phyloP scores from a whole-genome alignment of 75 land plant genomes.

The Sequoiadendron giganteum region DNA sequence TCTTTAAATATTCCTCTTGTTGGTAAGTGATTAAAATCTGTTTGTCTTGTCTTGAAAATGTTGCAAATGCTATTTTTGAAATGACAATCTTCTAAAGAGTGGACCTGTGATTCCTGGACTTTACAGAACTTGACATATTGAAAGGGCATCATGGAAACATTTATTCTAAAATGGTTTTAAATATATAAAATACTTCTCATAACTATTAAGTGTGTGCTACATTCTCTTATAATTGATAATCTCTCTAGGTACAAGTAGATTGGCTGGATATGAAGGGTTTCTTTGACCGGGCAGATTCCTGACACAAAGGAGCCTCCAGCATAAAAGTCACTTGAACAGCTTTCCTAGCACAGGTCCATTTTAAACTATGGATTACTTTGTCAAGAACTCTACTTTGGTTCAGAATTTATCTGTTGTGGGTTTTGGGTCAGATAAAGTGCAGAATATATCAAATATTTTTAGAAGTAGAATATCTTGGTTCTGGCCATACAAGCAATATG shows the following conservation, averaged over 20 bases:
- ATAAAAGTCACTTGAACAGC: not conserved
- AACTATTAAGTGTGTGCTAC: not conserved
- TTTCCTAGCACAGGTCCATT: not conserved
- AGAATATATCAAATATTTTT: slow-evolving; percentile 13
- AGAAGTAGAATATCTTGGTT: slow-evolving; percentile 1
- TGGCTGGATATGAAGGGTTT: not conserved
- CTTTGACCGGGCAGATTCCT: not conserved
- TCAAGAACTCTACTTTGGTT: not conserved
- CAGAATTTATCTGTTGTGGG: slow-evolving; percentile 16
- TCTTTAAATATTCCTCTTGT: not conserved
- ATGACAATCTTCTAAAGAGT: not conserved
- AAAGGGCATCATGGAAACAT: not conserved
- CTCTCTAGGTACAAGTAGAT: not conserved
- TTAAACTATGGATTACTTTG: not conserved
- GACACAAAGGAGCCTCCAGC: not conserved
- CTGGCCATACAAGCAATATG: not conserved
- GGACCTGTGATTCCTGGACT: not conserved
- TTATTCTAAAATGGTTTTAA: not conserved
- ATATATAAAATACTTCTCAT: not conserved
- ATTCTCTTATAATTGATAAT: not conserved
- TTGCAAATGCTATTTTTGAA: not conserved
- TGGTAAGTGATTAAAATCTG: not conserved
- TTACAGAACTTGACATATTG: not conserved
- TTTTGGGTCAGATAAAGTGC: slow-evolving; percentile 12
- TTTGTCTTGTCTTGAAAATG: not conserved